phyloP scores from a whole-genome alignment of 2,329 filamentous ascomycete genomes.

The Beauveria sp. region DNA sequence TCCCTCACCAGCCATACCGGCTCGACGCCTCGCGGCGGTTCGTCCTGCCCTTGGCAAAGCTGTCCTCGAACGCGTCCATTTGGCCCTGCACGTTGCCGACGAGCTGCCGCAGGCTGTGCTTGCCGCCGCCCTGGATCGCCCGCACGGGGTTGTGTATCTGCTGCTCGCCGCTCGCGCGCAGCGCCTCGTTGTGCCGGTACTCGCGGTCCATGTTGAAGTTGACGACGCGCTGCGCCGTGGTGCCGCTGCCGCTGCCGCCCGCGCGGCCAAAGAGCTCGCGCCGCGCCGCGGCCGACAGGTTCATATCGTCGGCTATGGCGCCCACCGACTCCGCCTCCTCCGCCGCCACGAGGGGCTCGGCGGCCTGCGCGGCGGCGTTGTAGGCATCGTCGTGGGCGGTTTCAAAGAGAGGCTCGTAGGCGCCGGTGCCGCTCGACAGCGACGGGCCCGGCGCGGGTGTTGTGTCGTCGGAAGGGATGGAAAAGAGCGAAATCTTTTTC shows the following conservation, averaged over 20 bases:
- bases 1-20: slow-evolving; percentile 67
- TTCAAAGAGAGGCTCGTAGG: slow-evolving; percentile 48
- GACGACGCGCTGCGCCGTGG: slow-evolving; percentile 51
- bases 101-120: slow-evolving; percentile 82
- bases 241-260: slow-evolving; percentile 17
- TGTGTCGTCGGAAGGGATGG: slow-evolving; percentile 39
- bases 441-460: slow-evolving; percentile 12
- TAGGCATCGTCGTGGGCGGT: slow-evolving; percentile 24
- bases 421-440: slow-evolving; percentile 15
- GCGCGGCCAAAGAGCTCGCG: slow-evolving; percentile 78
- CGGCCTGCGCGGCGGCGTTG: slow-evolving; percentile 20
- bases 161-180: slow-evolving; percentile 62
- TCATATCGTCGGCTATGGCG: slow-evolving; percentile 66
- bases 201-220: slow-evolving; percentile 86
- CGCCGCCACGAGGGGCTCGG: slow-evolving; percentile 20
- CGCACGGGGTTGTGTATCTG: slow-evolving; percentile 76
- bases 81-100: slow-evolving; percentile 77
- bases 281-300: slow-evolving; percentile 67
- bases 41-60: slow-evolving; percentile 72
- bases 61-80: slow-evolving; percentile 82
- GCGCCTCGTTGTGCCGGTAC: slow-evolving; percentile 74
- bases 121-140: slow-evolving; percentile 64
- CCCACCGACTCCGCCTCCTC: slow-evolving; percentile 42
- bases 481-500: slow-evolving; percentile 62
- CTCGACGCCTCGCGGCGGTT: slow-evolving; percentile 77